These are phyloP conservation scores for Boletus coccyginus DNA, from an alignment of 768 basidiomycete species.

Conservation along the genomic window DNA sequence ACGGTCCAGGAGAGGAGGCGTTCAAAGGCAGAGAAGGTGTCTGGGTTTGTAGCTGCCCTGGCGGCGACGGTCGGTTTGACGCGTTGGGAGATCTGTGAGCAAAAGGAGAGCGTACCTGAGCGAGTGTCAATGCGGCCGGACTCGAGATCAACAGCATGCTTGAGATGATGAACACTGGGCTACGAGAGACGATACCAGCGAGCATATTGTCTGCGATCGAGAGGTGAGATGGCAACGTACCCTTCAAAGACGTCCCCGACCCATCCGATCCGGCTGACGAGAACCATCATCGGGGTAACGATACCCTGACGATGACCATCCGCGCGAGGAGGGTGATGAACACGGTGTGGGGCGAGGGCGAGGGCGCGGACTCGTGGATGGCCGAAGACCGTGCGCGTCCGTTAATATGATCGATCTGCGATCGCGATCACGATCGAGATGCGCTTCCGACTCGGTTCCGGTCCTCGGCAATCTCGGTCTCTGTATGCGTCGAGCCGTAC, in stretches of 20 bases:
- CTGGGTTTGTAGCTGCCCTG: background rate
- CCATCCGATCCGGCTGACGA: slow-evolving; percentile 51
- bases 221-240: slow-evolving; percentile 44
- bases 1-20: slow-evolving; percentile 87
- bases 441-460: background rate
- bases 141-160: slow-evolving; percentile 80
- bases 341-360: slow-evolving; percentile 51
- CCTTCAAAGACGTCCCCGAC: slow-evolving; percentile 59
- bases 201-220: background rate
- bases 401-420: background rate
- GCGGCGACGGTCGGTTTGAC: background rate
- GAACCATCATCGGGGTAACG: slow-evolving; percentile 71
- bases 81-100: slow-evolving; percentile 27
- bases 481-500: slow-evolving; percentile 2
- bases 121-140: slow-evolving; percentile 77
- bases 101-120: slow-evolving; percentile 49
- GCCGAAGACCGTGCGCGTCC: background rate
- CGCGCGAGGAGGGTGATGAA: slow-evolving; percentile 77
- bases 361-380: no score
- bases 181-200: slow-evolving; percentile 30
- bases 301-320: slow-evolving; percentile 86
- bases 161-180: slow-evolving; percentile 85
- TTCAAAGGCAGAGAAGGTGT: slow-evolving; percentile 55
- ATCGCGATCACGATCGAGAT: background rate
- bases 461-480: background rate